Percentiles rank a stretch among this genome's conserved stretches.
Evolutionary conservation across 495 filamentous ascomycete species (phyloP).

Genomic region (Xylaria grammica): DNA sequence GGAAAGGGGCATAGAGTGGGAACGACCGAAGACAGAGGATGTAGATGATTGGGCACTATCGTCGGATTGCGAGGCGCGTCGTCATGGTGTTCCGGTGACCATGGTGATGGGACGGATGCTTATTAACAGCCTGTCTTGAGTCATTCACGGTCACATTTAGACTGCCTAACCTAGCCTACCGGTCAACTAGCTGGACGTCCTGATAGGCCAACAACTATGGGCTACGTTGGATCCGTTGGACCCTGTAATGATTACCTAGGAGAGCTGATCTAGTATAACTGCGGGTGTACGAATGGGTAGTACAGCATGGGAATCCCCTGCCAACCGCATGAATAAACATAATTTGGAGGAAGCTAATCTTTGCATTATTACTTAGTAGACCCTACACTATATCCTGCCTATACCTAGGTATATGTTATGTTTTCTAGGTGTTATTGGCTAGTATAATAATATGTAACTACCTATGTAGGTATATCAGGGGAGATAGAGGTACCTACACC

Average conservation of each 20-base stretch:
- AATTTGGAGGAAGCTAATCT: constrained; percentile 1
- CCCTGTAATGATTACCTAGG: not conserved
- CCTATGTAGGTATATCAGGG: no score
- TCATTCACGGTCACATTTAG: not conserved
- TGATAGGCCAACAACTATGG: not conserved
- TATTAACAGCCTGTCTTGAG: not conserved
- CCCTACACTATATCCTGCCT: no score
- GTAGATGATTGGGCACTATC: not conserved
- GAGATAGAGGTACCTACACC: no score
- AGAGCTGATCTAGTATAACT: not conserved
- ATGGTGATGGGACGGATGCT: not conserved
- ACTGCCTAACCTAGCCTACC: not conserved
- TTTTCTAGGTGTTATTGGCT: no score
- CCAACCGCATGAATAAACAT: constrained; percentile 21
- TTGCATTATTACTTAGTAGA: no score
- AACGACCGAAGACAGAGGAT: not conserved
- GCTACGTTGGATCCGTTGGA: not conserved
- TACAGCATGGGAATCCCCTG: no score
- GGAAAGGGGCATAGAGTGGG: not conserved
- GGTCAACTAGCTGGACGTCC: not conserved
- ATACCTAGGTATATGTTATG: no score
- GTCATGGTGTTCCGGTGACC: constrained; percentile 7
- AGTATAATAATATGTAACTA: no score
- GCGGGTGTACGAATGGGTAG: no score
- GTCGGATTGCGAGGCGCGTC: not conserved